Percentiles rank a stretch among this genome's conserved stretches.
These are phyloP conservation scores for Acanthamoeba culbertsoni DNA, from an alignment of 208 protist genomes.

Conservation along the genomic window DNA sequence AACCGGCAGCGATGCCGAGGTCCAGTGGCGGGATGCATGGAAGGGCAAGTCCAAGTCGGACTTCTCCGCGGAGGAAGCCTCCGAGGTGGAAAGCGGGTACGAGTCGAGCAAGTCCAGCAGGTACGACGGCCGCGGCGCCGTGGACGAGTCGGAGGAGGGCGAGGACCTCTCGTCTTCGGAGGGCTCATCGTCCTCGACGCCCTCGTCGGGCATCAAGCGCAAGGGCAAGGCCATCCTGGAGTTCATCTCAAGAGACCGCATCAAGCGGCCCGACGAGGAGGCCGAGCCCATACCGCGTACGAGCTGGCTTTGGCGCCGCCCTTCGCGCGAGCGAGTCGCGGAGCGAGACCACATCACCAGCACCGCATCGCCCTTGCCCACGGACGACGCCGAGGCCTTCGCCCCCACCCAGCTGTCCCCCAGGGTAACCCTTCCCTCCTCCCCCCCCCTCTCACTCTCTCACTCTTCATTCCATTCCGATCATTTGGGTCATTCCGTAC, in stretches of 20 bases:
- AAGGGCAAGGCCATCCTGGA: constrained; percentile 41
- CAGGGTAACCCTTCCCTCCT: background rate
- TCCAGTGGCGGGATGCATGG: background rate
- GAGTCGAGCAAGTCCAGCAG: background rate
- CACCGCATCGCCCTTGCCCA: background rate
- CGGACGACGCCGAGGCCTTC: background rate
- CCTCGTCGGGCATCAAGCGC: constrained; percentile 1
- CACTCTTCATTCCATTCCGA: too few species aligned
- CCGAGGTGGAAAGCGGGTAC: background rate
- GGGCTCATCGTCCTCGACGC: background rate
- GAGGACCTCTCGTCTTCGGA: background rate
- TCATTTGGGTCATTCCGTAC: too few species aligned
- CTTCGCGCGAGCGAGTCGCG: background rate
- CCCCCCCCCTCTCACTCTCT: too few species aligned
- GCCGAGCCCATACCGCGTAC: background rate
- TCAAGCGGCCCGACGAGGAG: background rate
- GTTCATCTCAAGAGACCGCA: constrained; percentile 26
- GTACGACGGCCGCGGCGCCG: background rate
- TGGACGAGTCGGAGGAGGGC: background rate
- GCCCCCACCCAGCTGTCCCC: background rate
- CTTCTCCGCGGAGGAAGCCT: background rate
- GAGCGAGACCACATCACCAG: background rate
- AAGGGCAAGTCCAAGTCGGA: constrained; percentile 28
- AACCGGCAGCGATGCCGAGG: background rate
- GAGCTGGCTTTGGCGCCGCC: background rate